Percentiles rank a stretch among this genome's conserved stretches.
Conservation (phyloP, 495 filamentous ascomycete genomes). For the Penicillium desertorum region DNA sequence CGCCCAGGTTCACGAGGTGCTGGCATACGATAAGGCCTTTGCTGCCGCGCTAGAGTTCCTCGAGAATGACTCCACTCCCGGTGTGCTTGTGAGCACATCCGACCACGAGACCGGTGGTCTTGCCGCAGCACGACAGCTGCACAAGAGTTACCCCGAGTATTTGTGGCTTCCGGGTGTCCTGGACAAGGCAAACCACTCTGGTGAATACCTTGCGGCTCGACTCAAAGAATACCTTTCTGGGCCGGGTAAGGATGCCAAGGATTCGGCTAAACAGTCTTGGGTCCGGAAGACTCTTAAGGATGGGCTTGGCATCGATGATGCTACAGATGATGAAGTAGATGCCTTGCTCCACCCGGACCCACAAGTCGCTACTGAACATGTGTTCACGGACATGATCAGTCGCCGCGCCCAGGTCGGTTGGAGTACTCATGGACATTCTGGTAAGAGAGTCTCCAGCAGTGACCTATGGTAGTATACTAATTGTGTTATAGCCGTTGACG, state of each 20-base stretch:
- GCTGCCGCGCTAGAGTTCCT: slow-evolving; percentile 80
- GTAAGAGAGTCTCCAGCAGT: slow-evolving; percentile 18
- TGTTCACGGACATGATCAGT: slow-evolving; percentile 84
- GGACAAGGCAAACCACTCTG: slow-evolving; percentile 75
- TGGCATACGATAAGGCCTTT: slow-evolving; percentile 89
- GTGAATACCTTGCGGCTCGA: slow-evolving; percentile 62
- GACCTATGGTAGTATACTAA: slow-evolving; percentile 18
- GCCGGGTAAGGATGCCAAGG: slow-evolving; percentile 20
- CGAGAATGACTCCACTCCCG: slow-evolving; percentile 66
- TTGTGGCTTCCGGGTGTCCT: slow-evolving; percentile 83
- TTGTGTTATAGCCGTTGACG: slow-evolving; percentile 61
- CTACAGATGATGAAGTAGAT: slow-evolving; percentile 68
- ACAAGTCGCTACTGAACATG: slow-evolving; percentile 43
- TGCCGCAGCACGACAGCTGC: slow-evolving; percentile 72
- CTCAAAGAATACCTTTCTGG: slow-evolving; percentile 57
- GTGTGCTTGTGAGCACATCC: slow-evolving; percentile 81
- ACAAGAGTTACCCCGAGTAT: slow-evolving; percentile 69
- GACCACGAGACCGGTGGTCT: slow-evolving; percentile 97
- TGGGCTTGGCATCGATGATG: slow-evolving; percentile 74
- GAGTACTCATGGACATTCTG: slow-evolving; percentile 87
- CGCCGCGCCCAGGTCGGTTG: slow-evolving; percentile 87
- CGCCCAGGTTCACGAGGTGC: slow-evolving; percentile 90
- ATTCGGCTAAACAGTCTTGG: slow-evolving; percentile 44
- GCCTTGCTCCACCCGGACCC: slow-evolving; percentile 55
- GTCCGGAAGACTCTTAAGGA: slow-evolving; percentile 60